Percentiles rank a stretch among this genome's conserved stretches.
Conservation (phyloP, 352 stramenopile genomes). For the Pythium pyrilobum region DNA sequence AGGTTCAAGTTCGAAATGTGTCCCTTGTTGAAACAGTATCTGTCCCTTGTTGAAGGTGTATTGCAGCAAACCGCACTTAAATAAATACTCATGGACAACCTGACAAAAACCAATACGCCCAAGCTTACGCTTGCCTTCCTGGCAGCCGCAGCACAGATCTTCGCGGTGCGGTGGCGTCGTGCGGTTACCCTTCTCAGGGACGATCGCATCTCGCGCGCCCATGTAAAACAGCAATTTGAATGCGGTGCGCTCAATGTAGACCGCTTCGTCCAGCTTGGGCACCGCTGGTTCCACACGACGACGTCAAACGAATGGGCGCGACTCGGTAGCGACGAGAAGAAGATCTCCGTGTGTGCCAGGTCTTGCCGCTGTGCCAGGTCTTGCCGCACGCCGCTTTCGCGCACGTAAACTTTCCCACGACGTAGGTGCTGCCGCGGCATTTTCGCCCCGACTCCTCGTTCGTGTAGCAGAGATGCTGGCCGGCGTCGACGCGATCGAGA, state of each 20-base stretch:
- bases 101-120: too few species aligned
- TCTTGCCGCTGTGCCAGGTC: conserved; percentile 13
- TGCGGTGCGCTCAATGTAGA: conserved; percentile 19
- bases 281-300: conserved; percentile 24
- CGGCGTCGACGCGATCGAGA: not conserved
- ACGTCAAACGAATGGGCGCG: conserved; percentile 15
- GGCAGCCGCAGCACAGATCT: conserved; percentile 22
- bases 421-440: conserved; percentile 2
- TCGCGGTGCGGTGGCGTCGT: conserved; percentile 16
- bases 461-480: not conserved
- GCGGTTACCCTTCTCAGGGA: not conserved
- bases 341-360: conserved; percentile 13
- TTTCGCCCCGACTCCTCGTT: not conserved
- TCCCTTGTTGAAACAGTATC: too few species aligned
- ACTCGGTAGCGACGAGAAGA: not conserved
- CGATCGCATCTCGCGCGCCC: conserved; percentile 7
- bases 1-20: too few species aligned
- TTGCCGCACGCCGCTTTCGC: not conserved
- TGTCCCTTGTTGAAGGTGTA: too few species aligned
- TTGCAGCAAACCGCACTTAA: too few species aligned
- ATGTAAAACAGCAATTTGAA: conserved; percentile 22
- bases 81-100: too few species aligned
- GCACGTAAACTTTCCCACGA: conserved; percentile 11
- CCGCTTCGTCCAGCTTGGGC: conserved; percentile 10
- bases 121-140: conserved; percentile 18